Evolutionary conservation across 163 green algal species (phyloP).

Genomic region (Scenedesmus sp.): DNA sequence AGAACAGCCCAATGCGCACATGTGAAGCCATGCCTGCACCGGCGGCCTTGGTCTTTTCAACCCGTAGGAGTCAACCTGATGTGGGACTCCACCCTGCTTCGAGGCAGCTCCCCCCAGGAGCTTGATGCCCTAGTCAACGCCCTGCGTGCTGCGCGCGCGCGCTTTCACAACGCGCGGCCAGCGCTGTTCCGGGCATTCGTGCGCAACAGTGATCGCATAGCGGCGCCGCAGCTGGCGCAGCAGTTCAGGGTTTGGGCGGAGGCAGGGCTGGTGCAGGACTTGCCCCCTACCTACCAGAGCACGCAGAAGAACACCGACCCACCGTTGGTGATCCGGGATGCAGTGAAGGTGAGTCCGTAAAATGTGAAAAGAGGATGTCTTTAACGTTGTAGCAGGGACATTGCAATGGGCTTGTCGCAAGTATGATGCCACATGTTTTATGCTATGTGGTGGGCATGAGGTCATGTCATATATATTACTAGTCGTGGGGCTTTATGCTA

Average conservation of each 20-base stretch:
- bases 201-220: background rate
- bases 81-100: background rate
- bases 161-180: background rate
- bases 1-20: too few relatives aligned
- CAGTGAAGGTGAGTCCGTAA: background rate
- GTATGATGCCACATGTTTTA: background rate
- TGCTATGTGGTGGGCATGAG: too few relatives aligned
- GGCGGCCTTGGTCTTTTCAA: background rate
- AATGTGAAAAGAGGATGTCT: background rate
- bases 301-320: background rate
- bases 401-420: background rate
- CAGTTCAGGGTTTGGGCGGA: background rate
- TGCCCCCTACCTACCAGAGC: background rate
- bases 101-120: background rate
- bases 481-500: too few relatives aligned
- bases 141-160: background rate
- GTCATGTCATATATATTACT: too few relatives aligned
- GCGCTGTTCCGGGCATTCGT: background rate
- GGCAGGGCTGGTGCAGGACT: background rate
- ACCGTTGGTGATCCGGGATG: background rate
- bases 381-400: background rate
- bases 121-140: background rate
- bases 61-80: conserved; percentile 9
- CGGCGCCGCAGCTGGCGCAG: background rate
- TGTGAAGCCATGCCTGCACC: background rate